Conservation (phyloP, 1,284 basidiomycete genomes). For the Naganishia sp. region DNA sequence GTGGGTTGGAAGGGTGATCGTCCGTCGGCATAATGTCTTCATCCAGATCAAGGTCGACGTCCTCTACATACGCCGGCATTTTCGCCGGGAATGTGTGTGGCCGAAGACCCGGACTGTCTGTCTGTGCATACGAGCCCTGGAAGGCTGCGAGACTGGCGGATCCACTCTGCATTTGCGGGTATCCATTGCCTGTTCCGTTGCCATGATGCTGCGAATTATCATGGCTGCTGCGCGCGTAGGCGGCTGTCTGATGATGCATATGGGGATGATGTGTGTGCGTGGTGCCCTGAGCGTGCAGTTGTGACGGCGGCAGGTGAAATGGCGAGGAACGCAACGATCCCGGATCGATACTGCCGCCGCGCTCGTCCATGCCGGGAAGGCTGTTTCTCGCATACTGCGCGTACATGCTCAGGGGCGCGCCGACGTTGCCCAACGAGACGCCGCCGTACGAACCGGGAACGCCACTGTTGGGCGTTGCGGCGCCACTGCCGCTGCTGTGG, state of each 20-base stretch:
- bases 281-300: not conserved
- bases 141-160: not conserved
- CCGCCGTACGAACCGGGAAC: not conserved
- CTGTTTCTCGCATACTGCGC: slow-evolving; percentile 9
- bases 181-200: not conserved
- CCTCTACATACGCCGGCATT: not conserved
- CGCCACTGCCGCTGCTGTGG: slow-evolving; percentile 23
- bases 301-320: slow-evolving; percentile 21
- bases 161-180: not conserved
- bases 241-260: not conserved
- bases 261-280: not conserved
- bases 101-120: not conserved
- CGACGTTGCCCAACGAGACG: not conserved
- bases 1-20: not conserved
- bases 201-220: too few relatives aligned
- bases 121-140: not conserved
- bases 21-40: slow-evolving; percentile 11
- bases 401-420: slow-evolving; percentile 6
- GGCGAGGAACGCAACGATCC: slow-evolving; percentile 20
- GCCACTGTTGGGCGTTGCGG: slow-evolving; percentile 4
- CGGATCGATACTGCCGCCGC: slow-evolving; percentile 24
- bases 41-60: not conserved
- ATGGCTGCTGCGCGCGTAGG: not conserved
- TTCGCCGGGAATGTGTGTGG: slow-evolving; percentile 1
- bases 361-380: slow-evolving; percentile 10